These are phyloP conservation scores for Nigrospora sphaerica DNA, from an alignment of 2,329 filamentous ascomycete genomes.

Conservation along the genomic window DNA sequence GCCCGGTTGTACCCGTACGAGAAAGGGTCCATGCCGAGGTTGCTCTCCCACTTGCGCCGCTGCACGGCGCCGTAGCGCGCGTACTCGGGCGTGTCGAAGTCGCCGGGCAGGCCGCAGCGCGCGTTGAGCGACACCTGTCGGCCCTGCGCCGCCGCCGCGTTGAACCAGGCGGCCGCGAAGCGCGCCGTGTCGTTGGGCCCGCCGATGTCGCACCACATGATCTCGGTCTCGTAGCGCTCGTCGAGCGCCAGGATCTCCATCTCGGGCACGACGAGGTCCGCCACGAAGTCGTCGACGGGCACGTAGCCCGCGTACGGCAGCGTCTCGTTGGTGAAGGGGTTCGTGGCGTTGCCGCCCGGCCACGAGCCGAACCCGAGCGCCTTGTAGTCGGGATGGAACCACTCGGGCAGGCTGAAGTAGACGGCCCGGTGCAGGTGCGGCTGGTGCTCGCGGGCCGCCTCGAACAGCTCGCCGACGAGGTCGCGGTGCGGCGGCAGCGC, in stretches of 20 bases:
- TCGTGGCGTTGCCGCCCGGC: constrained; percentile 25
- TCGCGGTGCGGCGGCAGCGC: constrained; percentile 33
- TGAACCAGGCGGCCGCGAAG: constrained; percentile 35
- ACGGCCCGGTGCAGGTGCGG: constrained; percentile 34
- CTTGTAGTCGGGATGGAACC: constrained; percentile 39
- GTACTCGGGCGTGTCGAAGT: constrained; percentile 58
- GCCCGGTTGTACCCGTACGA: constrained; percentile 53
- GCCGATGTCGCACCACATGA: constrained; percentile 43
- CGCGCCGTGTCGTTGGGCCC: constrained; percentile 32
- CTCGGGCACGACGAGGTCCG: constrained; percentile 36
- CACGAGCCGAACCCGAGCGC: constrained; percentile 33
- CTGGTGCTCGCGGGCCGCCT: constrained; percentile 31
- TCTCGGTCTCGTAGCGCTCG: constrained; percentile 33
- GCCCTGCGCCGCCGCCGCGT: constrained; percentile 25
- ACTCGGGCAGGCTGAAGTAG: constrained; percentile 42
- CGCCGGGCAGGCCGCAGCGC: constrained; percentile 45
- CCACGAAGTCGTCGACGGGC: constrained; percentile 29
- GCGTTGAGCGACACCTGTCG: constrained; percentile 48
- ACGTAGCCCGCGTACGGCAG: constrained; percentile 36
- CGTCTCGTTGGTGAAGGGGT: constrained; percentile 32
- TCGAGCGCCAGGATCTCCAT: constrained; percentile 33
- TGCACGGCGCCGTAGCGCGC: constrained; percentile 40
- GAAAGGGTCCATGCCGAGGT: constrained; percentile 52
- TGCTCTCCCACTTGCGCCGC: constrained; percentile 52
- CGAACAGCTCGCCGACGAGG: constrained; percentile 34